Conservation (phyloP, 495 filamentous ascomycete genomes). For the Articulospora tetracladia region DNA sequence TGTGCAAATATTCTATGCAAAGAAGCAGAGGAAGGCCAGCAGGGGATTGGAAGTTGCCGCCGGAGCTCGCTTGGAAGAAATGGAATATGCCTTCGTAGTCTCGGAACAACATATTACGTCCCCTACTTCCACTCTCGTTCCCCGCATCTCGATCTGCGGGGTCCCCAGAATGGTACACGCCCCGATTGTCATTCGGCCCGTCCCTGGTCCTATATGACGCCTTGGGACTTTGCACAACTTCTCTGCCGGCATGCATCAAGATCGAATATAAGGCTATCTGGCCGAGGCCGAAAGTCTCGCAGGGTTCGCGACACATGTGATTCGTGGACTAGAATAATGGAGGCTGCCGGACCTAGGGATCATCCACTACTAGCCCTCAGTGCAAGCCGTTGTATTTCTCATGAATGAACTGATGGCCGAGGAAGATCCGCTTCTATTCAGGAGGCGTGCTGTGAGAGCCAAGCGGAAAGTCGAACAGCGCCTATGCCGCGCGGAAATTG, state of each 20-base stretch:
- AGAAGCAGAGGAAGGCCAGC: background rate
- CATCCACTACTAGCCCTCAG: background rate
- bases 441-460: background rate
- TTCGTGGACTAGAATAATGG: too few species aligned
- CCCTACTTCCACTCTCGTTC: too few species aligned
- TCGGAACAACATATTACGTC: too few species aligned
- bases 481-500: too few species aligned
- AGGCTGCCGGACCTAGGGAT: too few species aligned
- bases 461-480: too few species aligned
- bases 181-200: background rate
- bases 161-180: background rate
- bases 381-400: background rate
- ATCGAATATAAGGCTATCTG: background rate
- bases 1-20: background rate
- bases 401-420: conserved; percentile 1
- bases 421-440: conserved; percentile 6
- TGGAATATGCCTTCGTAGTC: too few species aligned
- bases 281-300: background rate
- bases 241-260: background rate
- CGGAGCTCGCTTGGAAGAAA: background rate
- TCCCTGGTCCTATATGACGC: background rate
- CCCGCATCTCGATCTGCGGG: background rate
- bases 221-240: background rate
- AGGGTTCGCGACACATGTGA: too few species aligned
- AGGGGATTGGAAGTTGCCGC: background rate